Conservation (phyloP, 2,329 filamentous ascomycete genomes). For the Colletotrichum sp. region DNA sequence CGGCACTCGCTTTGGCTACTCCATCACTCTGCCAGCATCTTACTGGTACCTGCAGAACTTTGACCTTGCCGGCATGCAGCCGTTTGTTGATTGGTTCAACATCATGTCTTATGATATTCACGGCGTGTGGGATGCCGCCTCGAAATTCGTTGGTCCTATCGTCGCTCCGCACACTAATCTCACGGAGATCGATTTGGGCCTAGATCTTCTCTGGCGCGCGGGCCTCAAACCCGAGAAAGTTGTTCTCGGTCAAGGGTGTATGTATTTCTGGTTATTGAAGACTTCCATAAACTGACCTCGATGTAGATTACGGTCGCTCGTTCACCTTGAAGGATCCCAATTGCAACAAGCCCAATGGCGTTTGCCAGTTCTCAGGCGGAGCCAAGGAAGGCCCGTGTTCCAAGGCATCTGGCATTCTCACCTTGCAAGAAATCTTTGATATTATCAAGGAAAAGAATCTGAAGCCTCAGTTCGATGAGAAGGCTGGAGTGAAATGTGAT, state of each 20-base stretch:
- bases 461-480: constrained; percentile 19
- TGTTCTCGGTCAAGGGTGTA: constrained; percentile 45
- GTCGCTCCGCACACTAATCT: constrained; percentile 49
- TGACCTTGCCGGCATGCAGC: not conserved
- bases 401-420: constrained; percentile 24
- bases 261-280: not conserved
- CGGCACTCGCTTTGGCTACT: not conserved
- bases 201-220: constrained; percentile 54
- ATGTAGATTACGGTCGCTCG: constrained; percentile 36
- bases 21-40: not conserved
- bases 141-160: constrained; percentile 31
- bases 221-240: constrained; percentile 46
- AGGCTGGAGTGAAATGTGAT: constrained; percentile 21
- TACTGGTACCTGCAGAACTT: constrained; percentile 21
- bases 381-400: constrained; percentile 21
- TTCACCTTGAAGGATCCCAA: constrained; percentile 13
- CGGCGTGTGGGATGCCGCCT: constrained; percentile 43
- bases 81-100: constrained; percentile 31
- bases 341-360: constrained; percentile 22
- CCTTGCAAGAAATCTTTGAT: constrained; percentile 27
- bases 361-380: constrained; percentile 22
- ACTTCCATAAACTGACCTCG: not conserved
- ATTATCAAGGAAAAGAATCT: constrained; percentile 19
- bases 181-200: constrained; percentile 46
- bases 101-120: constrained; percentile 28